Evolutionary conservation across 169 alveolate species (phyloP).

Genomic region (Theileria parva): DNA sequence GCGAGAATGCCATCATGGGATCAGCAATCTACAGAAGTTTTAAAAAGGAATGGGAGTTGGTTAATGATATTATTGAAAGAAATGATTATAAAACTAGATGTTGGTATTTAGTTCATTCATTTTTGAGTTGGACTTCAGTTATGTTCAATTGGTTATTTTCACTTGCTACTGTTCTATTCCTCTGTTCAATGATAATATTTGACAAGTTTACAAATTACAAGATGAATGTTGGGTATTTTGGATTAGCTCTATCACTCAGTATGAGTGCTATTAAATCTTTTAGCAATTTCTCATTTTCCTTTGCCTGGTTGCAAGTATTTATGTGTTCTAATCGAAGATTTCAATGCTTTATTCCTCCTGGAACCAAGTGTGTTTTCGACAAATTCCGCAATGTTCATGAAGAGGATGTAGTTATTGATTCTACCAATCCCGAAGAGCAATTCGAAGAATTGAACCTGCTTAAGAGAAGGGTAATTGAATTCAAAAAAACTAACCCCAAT

Average conservation of each 20-base stretch:
- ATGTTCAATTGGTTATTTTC: constrained; percentile 8
- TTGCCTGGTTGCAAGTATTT: neutral
- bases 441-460: neutral
- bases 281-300: neutral
- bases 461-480: neutral
- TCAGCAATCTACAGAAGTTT: constrained; percentile 46
- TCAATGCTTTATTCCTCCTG: neutral
- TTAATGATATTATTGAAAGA: constrained; percentile 5
- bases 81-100: constrained; percentile 19
- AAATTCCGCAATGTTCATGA: neutral
- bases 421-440: neutral
- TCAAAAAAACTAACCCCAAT: neutral
- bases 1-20: constrained; percentile 38
- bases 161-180: neutral
- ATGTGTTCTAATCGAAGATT: constrained; percentile 8
- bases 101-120: neutral
- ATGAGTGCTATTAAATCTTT: neutral
- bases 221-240: constrained; percentile 16
- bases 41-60: constrained; percentile 29
- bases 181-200: neutral
- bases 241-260: neutral
- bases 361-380: neutral
- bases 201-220: constrained; percentile 4
- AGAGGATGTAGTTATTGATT: neutral
- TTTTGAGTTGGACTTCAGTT: neutral